phyloP scores from a whole-genome alignment of 1,284 basidiomycete species.

The Exobasidium cylindrosporum region DNA sequence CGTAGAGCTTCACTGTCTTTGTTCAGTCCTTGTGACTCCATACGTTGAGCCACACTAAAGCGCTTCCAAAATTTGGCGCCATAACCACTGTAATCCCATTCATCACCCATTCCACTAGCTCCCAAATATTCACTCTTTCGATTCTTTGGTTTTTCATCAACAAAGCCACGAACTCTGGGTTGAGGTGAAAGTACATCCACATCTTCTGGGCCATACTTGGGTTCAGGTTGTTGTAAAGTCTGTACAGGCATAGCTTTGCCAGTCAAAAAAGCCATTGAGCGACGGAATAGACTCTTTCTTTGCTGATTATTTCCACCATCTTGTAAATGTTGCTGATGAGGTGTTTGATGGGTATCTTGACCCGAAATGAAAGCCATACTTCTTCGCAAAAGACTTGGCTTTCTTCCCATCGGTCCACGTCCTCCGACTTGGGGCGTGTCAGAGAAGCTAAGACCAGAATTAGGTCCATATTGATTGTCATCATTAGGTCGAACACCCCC shows the following conservation, averaged over 20 bases:
- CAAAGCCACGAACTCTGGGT: constrained; percentile 32
- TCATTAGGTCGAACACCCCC: neutral
- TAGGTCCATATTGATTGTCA: neutral
- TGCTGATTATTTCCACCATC: constrained; percentile 3
- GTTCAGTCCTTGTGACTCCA: constrained; percentile 27
- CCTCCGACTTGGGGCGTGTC: constrained; percentile 2
- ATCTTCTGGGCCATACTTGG: constrained; percentile 7
- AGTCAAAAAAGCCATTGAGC: constrained; percentile 39
- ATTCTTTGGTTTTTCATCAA: constrained; percentile 36
- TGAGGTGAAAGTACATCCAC: constrained; percentile 15
- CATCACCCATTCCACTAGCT: constrained; percentile 36
- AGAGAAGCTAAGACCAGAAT: constrained; percentile 7
- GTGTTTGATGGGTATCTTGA: neutral
- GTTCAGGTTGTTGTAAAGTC: constrained; percentile 16
- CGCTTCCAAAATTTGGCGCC: constrained; percentile 48
- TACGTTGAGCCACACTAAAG: constrained; percentile 39
- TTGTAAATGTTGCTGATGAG: neutral
- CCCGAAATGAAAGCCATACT: constrained; percentile 41
- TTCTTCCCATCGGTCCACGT: neutral
- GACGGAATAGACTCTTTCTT: constrained; percentile 32
- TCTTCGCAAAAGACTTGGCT: constrained; percentile 34
- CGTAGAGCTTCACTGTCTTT: constrained; percentile 22
- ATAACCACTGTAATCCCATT: constrained; percentile 44
- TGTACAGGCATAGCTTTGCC: too few species aligned
- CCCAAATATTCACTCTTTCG: constrained; percentile 44